A percentile compares a stretch with the other conserved stretches of the same genome.
phyloP scores from a whole-genome alignment of 306 rosid species.

The Dalbergia cochinchinensis region DNA sequence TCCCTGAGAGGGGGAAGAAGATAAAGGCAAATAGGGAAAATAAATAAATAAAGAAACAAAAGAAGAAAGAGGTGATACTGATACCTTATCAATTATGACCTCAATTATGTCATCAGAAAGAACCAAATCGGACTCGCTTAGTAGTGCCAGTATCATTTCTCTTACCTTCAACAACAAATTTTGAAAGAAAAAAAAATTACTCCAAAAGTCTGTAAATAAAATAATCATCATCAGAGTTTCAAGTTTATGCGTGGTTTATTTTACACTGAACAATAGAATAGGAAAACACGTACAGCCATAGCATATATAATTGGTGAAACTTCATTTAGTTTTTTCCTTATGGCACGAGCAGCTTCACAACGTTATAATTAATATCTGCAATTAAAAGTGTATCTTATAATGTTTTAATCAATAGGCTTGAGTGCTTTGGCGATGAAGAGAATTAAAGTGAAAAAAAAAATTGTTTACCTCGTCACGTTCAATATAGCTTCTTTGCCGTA shows the following conservation, averaged over 20 bases:
- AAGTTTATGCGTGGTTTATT: no score
- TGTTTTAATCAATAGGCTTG: no score
- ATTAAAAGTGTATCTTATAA: no score
- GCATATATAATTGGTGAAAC: no score
- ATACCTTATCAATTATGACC: constrained; percentile 60
- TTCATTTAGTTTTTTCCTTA: no score
- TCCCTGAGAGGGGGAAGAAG: background rate
- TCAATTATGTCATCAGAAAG: constrained; percentile 63
- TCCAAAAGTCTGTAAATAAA: constrained; percentile 9
- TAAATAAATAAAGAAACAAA: no score
- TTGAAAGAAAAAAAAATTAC: background rate
- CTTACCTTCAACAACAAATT: constrained; percentile 55
- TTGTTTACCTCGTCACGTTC: constrained; percentile 60
- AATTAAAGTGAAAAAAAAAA: background rate
- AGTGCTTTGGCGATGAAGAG: no score
- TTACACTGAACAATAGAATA: no score
- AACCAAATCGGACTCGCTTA: constrained; percentile 61
- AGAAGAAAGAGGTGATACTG: background rate
- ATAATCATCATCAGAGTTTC: background rate
- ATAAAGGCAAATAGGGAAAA: no score
- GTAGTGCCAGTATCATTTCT: constrained; percentile 64
- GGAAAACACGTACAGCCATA: no score
- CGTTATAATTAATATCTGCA: no score
- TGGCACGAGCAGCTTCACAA: background rate
- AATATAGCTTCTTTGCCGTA: constrained; percentile 62